A percentile compares a stretch with the other conserved stretches of the same genome.
phyloP scores from a whole-genome alignment of 306 rosid species.

The Lagenaria siceraria region DNA sequence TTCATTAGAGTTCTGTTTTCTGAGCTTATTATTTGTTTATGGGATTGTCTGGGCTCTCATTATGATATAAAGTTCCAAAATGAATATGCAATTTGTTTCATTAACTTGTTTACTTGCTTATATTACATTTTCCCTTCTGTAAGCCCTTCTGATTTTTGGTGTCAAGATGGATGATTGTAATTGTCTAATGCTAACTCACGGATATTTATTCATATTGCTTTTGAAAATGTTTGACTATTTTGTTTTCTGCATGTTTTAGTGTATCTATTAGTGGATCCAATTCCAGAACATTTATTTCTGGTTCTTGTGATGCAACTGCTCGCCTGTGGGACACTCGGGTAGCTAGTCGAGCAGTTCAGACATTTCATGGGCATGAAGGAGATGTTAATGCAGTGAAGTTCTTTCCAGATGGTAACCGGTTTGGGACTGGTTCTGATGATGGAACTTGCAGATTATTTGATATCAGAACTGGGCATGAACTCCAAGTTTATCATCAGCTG shows the following conservation, averaged over 20 bases:
- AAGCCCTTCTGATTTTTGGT: not conserved
- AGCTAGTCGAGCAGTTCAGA: constrained; percentile 89
- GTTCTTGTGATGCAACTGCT: constrained; percentile 88
- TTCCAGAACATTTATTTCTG: constrained; percentile 79
- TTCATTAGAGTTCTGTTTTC: not conserved
- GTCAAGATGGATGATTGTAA: not conserved
- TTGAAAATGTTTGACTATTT: not conserved
- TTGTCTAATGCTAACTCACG: not conserved
- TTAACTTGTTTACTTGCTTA: not conserved
- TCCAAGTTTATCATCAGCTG: constrained; percentile 61
- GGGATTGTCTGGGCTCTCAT: not conserved
- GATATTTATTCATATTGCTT: not conserved
- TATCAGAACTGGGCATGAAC: constrained; percentile 91
- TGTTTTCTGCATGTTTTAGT: constrained; percentile 28
- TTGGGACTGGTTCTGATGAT: constrained; percentile 97
- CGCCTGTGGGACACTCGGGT: constrained; percentile 99
- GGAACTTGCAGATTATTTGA: constrained; percentile 94
- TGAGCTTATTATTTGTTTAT: not conserved
- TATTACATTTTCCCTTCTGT: not conserved
- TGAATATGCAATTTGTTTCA: not conserved
- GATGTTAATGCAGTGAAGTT: constrained; percentile 82
- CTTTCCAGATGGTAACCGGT: constrained; percentile 93
- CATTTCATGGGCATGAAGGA: constrained; percentile 76
- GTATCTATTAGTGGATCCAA: constrained; percentile 77
- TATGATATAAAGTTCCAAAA: not conserved